phyloP scores from a whole-genome alignment of 2,329 filamentous ascomycete genomes.

The Zasmidium angulare region DNA sequence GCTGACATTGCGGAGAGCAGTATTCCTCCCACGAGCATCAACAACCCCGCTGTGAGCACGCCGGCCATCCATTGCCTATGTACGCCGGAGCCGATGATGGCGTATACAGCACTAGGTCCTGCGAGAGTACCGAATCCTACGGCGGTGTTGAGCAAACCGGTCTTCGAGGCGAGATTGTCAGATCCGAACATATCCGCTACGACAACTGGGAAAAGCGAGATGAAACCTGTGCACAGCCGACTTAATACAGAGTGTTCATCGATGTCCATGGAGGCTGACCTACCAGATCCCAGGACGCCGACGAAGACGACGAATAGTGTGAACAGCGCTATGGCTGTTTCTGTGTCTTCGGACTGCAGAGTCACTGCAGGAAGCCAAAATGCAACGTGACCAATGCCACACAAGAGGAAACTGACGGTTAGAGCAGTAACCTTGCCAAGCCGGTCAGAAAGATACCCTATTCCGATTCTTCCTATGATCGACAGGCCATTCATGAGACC shows the following conservation, averaged over 20 bases:
- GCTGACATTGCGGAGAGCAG: constrained; percentile 1
- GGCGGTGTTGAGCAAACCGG: constrained; percentile 6
- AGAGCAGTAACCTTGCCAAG: constrained; percentile 3
- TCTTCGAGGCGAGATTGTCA: constrained; percentile 6
- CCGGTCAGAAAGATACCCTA: constrained; percentile 3
- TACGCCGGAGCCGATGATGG: constrained; percentile 1
- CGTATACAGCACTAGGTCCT: constrained; percentile 6
- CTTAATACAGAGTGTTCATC: too few species aligned
- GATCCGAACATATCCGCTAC: constrained; percentile 7
- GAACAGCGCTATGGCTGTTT: constrained; percentile 2
- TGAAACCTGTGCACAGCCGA: neutral
- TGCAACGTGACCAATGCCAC: constrained; percentile 4
- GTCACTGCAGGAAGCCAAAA: constrained; percentile 3
- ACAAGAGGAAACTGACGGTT: constrained; percentile 3
- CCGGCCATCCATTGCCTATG: neutral
- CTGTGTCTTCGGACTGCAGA: neutral
- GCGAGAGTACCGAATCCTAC: constrained; percentile 7
- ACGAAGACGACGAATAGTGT: constrained; percentile 7
- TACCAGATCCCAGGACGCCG: neutral
- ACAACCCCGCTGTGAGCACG: constrained; percentile 2
- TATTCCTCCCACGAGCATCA: constrained; percentile 4
- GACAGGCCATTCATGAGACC: constrained; percentile 8
- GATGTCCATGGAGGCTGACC: neutral
- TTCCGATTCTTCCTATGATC: constrained; percentile 4
- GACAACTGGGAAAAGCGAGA: constrained; percentile 4